phyloP scores from a whole-genome alignment of 768 basidiomycete genomes.

The Boletus eberwhitei region DNA sequence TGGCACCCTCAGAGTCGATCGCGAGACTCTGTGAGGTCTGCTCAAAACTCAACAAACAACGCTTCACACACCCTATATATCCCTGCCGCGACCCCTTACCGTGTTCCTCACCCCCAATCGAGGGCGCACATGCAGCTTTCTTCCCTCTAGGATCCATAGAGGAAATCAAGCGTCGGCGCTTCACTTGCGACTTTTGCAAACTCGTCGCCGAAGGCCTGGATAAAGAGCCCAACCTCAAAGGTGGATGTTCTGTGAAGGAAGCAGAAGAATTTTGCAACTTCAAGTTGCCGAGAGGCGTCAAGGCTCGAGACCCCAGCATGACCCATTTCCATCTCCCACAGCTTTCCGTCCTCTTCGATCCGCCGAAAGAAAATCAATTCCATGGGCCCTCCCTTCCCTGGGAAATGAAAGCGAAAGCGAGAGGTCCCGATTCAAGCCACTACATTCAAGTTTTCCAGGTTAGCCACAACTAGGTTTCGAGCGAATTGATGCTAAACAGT shows the following conservation, averaged over 20 bases:
- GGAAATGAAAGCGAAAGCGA: not conserved
- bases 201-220: slow-evolving; percentile 12
- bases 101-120: slow-evolving; percentile 2
- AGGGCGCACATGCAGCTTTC: not conserved
- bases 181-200: slow-evolving; percentile 8
- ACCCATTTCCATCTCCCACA: slow-evolving; percentile 17
- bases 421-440: not conserved
- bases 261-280: slow-evolving; percentile 8
- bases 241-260: not conserved
- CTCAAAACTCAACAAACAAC: slow-evolving; percentile 5
- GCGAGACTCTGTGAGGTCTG: slow-evolving; percentile 4
- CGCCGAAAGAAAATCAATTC: not conserved
- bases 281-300: not conserved
- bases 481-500: not conserved
- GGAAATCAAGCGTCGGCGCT: slow-evolving; percentile 14
- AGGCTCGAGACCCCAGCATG: not conserved
- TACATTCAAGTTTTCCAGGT: slow-evolving; percentile 11
- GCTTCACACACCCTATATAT: not conserved
- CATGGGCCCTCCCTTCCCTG: slow-evolving; percentile 8
- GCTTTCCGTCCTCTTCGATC: slow-evolving; percentile 1
- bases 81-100: not conserved
- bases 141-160: slow-evolving; percentile 8
- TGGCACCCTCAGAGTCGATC: not conserved
- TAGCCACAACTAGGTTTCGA: not conserved
- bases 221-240: slow-evolving; percentile 7